These are phyloP conservation scores for Dichotomocladium elegans DNA, from an alignment of 371 early-diverging fungal genomes.

Conservation along the genomic window DNA sequence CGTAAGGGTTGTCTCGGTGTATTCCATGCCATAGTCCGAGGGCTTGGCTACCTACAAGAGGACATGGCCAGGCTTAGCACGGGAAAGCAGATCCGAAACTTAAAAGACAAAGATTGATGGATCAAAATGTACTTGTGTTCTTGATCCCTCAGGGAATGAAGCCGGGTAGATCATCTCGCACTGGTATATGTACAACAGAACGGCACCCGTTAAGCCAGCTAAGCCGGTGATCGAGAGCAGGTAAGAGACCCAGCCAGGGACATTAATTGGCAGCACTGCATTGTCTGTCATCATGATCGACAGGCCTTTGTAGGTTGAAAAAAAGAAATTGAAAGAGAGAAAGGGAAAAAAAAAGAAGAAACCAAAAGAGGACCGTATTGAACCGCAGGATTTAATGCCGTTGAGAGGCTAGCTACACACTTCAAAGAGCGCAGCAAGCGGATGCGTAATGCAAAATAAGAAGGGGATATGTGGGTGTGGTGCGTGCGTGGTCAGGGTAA, in stretches of 20 bases:
- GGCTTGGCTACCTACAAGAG: constrained; percentile 65
- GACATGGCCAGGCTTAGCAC: no score
- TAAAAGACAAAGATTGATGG: no score
- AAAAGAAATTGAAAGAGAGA: no score
- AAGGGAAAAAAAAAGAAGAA: neutral
- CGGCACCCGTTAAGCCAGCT: constrained; percentile 19
- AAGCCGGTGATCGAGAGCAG: constrained; percentile 19
- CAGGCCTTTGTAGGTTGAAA: no score
- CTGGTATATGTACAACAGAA: constrained; percentile 45
- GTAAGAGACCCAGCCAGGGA: constrained; percentile 21
- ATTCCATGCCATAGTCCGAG: constrained; percentile 63
- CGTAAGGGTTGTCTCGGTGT: constrained; percentile 71
- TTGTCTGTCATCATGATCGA: constrained; percentile 11
- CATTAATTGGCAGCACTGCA: constrained; percentile 7
- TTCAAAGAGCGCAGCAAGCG: no score
- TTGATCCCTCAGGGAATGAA: constrained; percentile 76
- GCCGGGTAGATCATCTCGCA: constrained; percentile 85
- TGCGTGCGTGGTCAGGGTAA: no score
- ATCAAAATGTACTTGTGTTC: constrained; percentile 52
- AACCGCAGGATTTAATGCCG: no score
- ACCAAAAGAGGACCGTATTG: no score
- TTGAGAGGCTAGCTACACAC: no score
- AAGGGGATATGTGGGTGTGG: no score
- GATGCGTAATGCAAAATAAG: no score
- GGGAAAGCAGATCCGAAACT: no score